Evolutionary conservation across 768 basidiomycete genomes (phyloP), one percentile per base, ranked within the genome.

Genomic region (Macrocybe gigantea): DNA sequence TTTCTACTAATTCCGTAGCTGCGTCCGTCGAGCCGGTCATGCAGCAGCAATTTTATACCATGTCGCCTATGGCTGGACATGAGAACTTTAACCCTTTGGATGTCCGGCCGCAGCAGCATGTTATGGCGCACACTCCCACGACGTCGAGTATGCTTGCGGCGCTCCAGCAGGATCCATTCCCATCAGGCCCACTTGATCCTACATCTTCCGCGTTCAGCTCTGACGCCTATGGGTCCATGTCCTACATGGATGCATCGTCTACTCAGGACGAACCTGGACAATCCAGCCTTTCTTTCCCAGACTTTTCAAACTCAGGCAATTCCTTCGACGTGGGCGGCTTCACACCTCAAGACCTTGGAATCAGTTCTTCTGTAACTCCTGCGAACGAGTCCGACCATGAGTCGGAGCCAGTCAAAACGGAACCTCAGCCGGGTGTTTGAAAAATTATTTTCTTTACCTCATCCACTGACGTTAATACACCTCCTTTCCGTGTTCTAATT

Each of bases 91-190:
- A 75, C 49, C 58, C 74, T 34, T 72, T 86, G 57, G 86, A 88
- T 52, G 74, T 74, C 50, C 74, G 83, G 40, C 74, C 85, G 5
- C 65, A 65, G 12, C 65, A 65, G n/a, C 78, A 78, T 45, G 63
- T 80, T 57, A 86, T 91, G 82, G 77, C 74, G 12, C 82, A 89
- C 61, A 88, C 88, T 13, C 89, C 90, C 6, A 92, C 89, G 5
- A 90, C 88, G 29, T 89, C 88, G 49, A 91, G 86, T 65, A 92
- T 93, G 90, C 78, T 92, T 54, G 90, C 90, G 34, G 88, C 88
- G 7, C 72, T 93, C 55, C 88, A 90, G 61, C 80, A 82, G 41
- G 88, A 89, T 49, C 61, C 83, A 15, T 90, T 86, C 67, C 75
- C 80, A 14, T 54, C 77, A 32, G 77, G 79, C 49, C 71, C 85